phyloP scores from a whole-genome alignment of 169 alveolate genomes.

The Plasmodium inui region DNA sequence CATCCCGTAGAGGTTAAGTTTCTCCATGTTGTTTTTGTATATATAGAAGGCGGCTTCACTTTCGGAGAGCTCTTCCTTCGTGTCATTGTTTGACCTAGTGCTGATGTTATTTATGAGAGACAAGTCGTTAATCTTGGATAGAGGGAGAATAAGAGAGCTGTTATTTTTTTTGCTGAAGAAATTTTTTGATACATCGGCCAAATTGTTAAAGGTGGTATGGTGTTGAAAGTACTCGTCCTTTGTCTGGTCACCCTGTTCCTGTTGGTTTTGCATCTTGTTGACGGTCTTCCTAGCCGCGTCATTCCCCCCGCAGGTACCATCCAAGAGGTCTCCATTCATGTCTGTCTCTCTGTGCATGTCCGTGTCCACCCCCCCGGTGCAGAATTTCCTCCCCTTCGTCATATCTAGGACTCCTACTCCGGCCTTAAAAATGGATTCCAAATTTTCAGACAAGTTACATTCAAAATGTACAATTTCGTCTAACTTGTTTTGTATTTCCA shows the following conservation, averaged over 20 bases:
- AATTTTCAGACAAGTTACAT: slow-evolving; percentile 58
- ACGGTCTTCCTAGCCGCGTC: neutral
- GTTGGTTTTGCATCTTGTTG: neutral
- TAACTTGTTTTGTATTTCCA: slow-evolving; percentile 44
- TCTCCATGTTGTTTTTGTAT: slow-evolving; percentile 41
- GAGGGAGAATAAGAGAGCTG: slow-evolving; percentile 21
- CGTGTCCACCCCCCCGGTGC: neutral
- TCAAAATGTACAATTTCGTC: slow-evolving; percentile 47
- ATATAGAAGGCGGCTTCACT: slow-evolving; percentile 40
- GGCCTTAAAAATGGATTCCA: slow-evolving; percentile 40
- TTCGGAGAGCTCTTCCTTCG: slow-evolving; percentile 21
- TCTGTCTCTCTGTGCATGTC: too few species aligned
- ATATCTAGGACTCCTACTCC: neutral
- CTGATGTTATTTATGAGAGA: slow-evolving; percentile 50
- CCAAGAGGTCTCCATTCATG: too few species aligned
- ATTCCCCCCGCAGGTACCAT: neutral
- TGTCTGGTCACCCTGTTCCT: neutral
- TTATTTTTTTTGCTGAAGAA: slow-evolving; percentile 3
- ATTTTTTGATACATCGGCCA: slow-evolving; percentile 12
- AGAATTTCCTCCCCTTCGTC: neutral
- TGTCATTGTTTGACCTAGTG: slow-evolving; percentile 12
- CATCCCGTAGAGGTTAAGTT: slow-evolving; percentile 37
- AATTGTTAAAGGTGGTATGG: neutral
- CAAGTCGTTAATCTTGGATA: slow-evolving; percentile 43
- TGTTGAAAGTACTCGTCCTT: neutral